Percentiles rank a stretch among this genome's conserved stretches.
These are phyloP conservation scores for Catunica adiposa DNA, from an alignment of 2,329 filamentous ascomycete species.

Conservation along the genomic window DNA sequence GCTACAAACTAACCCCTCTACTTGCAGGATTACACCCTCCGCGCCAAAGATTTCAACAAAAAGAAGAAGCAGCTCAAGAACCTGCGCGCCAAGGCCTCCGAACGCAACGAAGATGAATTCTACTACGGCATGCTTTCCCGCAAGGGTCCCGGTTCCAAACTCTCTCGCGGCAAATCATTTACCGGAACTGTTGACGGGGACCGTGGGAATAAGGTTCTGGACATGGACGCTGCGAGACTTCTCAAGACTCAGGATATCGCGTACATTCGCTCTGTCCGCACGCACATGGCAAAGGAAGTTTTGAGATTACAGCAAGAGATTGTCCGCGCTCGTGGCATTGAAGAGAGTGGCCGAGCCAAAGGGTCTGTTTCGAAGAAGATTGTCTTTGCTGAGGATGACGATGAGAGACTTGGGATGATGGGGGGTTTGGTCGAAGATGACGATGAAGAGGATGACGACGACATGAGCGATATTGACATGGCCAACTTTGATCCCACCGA, in stretches of 20 bases:
- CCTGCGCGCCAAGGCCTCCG: slow-evolving; percentile 43
- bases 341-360: slow-evolving; percentile 17
- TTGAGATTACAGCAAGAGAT: slow-evolving; percentile 32
- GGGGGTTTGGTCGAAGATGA: slow-evolving; percentile 23
- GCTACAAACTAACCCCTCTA: background rate
- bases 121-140: slow-evolving; percentile 54
- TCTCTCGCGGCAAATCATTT: slow-evolving; percentile 35
- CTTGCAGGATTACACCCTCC: slow-evolving; percentile 44
- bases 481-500: slow-evolving; percentile 16
- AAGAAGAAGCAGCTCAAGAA: slow-evolving; percentile 45
- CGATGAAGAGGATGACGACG: slow-evolving; percentile 19
- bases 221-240: slow-evolving; percentile 40
- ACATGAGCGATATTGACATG: slow-evolving; percentile 12
- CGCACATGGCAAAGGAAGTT: slow-evolving; percentile 42
- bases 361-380: slow-evolving; percentile 23
- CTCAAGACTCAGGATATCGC: slow-evolving; percentile 54
- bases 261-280: slow-evolving; percentile 46
- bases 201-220: slow-evolving; percentile 38
- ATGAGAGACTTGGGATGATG: slow-evolving; percentile 19
- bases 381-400: slow-evolving; percentile 23
- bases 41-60: slow-evolving; percentile 48
- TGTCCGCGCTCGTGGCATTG: slow-evolving; percentile 26
- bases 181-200: slow-evolving; percentile 40
- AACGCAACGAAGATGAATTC: slow-evolving; percentile 58
- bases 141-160: slow-evolving; percentile 34